phyloP scores from a whole-genome alignment of 306 rosid species.

The Corylus avellana region DNA sequence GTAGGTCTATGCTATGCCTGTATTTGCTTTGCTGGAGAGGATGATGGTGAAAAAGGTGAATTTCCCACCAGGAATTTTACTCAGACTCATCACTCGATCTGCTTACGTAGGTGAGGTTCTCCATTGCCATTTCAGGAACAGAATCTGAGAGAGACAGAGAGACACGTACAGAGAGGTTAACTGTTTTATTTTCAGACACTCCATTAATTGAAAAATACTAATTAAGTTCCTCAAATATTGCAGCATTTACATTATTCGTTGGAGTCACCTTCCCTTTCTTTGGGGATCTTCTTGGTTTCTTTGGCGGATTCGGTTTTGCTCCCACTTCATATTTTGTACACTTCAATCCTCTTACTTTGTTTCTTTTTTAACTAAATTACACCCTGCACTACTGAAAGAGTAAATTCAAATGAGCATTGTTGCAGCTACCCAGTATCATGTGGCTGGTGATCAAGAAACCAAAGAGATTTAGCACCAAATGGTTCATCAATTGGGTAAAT shows the following conservation, averaged over 20 bases:
- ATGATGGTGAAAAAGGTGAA: constrained; percentile 53
- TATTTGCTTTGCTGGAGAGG: constrained; percentile 75
- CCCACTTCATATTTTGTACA: constrained; percentile 85
- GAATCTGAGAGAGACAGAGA: background rate
- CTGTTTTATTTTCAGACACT: background rate
- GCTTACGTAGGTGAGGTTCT: constrained; percentile 64
- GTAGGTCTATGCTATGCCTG: constrained; percentile 92
- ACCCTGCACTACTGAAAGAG: background rate
- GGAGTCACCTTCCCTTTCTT: constrained; percentile 93
- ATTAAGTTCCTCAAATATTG: constrained; percentile 17
- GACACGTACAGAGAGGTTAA: background rate
- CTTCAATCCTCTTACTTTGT: background rate
- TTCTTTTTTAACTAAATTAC: background rate
- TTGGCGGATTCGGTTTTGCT: constrained; percentile 93
- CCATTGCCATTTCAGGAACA: background rate
- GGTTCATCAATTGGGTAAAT: constrained; percentile 93
- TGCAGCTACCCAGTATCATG: constrained; percentile 89
- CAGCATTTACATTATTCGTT: constrained; percentile 74
- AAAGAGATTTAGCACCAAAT: constrained; percentile 64
- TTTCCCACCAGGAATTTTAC: constrained; percentile 65
- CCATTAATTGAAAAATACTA: background rate
- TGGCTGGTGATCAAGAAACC: constrained; percentile 94
- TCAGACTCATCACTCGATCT: constrained; percentile 76
- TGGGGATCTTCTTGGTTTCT: constrained; percentile 96
- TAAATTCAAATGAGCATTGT: constrained; percentile 5